phyloP scores from a whole-genome alignment of 345 rosid genomes.

The Eucalyptus marginata region DNA sequence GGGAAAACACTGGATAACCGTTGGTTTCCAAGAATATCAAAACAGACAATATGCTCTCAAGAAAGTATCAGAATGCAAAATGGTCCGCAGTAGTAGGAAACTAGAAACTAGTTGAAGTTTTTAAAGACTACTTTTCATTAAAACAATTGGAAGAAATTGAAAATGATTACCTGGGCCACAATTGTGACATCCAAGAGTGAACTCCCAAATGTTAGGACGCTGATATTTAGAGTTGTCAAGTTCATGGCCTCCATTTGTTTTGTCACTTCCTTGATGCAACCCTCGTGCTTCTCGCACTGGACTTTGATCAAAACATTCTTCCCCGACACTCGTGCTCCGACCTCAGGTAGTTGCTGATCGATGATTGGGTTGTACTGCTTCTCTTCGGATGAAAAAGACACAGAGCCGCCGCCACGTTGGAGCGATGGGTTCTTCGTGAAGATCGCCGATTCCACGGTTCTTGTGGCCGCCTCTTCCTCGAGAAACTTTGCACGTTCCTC shows the following conservation, averaged over 20 bases:
- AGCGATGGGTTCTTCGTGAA: constrained; percentile 25
- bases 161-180: constrained; percentile 39
- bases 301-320: constrained; percentile 51
- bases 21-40: background rate
- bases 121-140: background rate
- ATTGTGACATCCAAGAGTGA: constrained; percentile 50
- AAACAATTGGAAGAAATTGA: background rate
- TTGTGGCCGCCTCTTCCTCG: background rate
- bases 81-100: background rate
- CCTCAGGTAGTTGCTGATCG: constrained; percentile 36
- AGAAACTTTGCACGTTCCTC: constrained; percentile 23
- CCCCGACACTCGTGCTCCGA: constrained; percentile 45
- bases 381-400: background rate
- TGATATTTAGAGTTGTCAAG: constrained; percentile 37
- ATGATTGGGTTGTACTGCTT: background rate
- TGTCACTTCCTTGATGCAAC: constrained; percentile 29
- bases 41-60: background rate
- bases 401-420: background rate
- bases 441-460: constrained; percentile 36
- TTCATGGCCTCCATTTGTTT: constrained; percentile 32
- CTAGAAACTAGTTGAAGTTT: background rate
- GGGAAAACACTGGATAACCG: background rate
- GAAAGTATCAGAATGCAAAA: background rate
- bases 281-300: constrained; percentile 45
- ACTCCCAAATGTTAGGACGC: constrained; percentile 48